Evolutionary conservation across 129 eudicot species (phyloP).

Genomic region (Pulicaria dysenterica): DNA sequence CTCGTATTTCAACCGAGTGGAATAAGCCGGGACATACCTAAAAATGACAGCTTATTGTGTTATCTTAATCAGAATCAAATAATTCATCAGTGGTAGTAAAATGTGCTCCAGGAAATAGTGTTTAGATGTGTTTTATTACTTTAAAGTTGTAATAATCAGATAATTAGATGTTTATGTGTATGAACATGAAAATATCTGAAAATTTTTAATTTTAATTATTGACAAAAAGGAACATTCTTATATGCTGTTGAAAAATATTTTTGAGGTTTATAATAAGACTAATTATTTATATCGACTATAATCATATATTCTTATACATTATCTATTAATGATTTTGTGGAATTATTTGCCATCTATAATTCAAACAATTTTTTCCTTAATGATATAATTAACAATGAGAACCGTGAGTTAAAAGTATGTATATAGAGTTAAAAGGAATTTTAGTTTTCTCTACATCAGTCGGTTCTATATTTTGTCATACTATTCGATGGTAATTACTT

Average conservation of each 20-base stretch:
- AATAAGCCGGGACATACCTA: conserved; percentile 95
- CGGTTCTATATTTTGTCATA: too few species aligned
- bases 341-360: not conserved
- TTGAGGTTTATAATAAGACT: not conserved
- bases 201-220: too few species aligned
- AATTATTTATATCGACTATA: not conserved
- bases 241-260: too few species aligned
- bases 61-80: not conserved
- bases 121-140: not conserved
- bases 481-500: too few species aligned
- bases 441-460: not conserved
- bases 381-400: not conserved
- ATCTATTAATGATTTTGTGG: not conserved
- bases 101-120: not conserved
- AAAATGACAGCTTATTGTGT: conserved; percentile 3
- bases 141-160: not conserved
- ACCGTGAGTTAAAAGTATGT: not conserved
- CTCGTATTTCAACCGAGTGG: conserved; percentile 80
- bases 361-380: not conserved
- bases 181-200: too few species aligned
- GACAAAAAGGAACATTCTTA: too few species aligned
- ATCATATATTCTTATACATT: not conserved
- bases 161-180: not conserved
- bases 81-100: not conserved
- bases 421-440: not conserved